A percentile compares a stretch with the other conserved stretches of the same genome.
These are phyloP conservation scores for Dendrobium officinale DNA, from an alignment of 106 monocot species.

Conservation along the genomic window DNA sequence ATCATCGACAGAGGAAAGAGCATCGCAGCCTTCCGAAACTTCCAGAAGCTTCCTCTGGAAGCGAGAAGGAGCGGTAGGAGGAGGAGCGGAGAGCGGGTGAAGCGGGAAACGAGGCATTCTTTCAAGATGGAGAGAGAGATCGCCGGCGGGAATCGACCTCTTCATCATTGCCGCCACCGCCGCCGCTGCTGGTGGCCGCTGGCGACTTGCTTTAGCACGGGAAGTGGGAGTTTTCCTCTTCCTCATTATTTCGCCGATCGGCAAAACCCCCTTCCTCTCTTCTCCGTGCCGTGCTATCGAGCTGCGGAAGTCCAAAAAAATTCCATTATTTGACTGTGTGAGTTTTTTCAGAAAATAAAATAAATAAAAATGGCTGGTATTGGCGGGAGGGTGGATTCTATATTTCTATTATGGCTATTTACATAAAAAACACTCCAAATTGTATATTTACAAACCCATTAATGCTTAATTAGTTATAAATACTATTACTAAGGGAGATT, in stretches of 20 bases:
- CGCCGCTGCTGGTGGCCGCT: slow-evolving; percentile 2
- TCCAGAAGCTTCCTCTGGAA: slow-evolving; percentile 33
- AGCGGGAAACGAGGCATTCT: slow-evolving; percentile 26
- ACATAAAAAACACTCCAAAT: too few species aligned
- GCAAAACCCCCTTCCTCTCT: background rate
- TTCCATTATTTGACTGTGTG: too few species aligned
- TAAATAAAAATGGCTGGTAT: background rate
- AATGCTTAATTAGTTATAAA: too few species aligned
- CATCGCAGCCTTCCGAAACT: slow-evolving; percentile 21
- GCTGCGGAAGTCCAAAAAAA: background rate
- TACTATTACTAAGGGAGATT: too few species aligned
- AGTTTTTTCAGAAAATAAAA: background rate
- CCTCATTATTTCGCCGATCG: slow-evolving; percentile 5
- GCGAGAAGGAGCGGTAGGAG: slow-evolving; percentile 4
- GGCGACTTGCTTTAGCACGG: slow-evolving; percentile 1
- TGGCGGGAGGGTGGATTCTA: background rate
- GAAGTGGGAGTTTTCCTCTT: slow-evolving; percentile 17
- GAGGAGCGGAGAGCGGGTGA: background rate
- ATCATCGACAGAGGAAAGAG: background rate
- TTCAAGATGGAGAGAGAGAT: slow-evolving; percentile 43
- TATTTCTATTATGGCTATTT: too few species aligned
- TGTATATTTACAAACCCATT: too few species aligned
- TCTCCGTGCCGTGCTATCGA: background rate
- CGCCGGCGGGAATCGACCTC: slow-evolving; percentile 18
- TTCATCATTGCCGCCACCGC: slow-evolving; percentile 3